A percentile compares a stretch with the other conserved stretches of the same genome.
Conservation (phyloP, 2,329 filamentous ascomycete species). For the Mariannaea elegans region DNA sequence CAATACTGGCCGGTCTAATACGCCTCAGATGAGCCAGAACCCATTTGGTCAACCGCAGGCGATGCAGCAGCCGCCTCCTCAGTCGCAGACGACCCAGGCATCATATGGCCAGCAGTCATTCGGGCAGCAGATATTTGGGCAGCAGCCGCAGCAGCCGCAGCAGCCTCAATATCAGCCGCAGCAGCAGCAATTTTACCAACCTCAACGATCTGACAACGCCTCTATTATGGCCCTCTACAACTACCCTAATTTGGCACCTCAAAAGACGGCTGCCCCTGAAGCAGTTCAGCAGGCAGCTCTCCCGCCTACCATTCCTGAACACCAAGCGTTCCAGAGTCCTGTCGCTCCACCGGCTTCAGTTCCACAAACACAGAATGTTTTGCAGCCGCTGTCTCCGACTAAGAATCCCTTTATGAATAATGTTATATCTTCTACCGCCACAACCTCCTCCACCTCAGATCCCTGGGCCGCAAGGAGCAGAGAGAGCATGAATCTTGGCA, state of each 20-base stretch:
- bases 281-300: slow-evolving; percentile 38
- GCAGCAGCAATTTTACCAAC: slow-evolving; percentile 50
- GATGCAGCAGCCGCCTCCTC: slow-evolving; percentile 21
- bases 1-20: slow-evolving; percentile 39
- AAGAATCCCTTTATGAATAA: slow-evolving; percentile 67
- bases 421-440: slow-evolving; percentile 27
- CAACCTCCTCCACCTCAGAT: slow-evolving; percentile 48
- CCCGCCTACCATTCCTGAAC: slow-evolving; percentile 42
- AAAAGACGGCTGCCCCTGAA: slow-evolving; percentile 45
- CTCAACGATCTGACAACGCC: slow-evolving; percentile 70
- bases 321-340: slow-evolving; percentile 36
- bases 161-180: slow-evolving; percentile 42
- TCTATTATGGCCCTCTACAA: slow-evolving; percentile 81
- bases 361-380: slow-evolving; percentile 40
- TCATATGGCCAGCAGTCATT: slow-evolving; percentile 39
- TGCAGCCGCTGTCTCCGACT: slow-evolving; percentile 50
- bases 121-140: slow-evolving; percentile 38
- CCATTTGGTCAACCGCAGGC: slow-evolving; percentile 39
- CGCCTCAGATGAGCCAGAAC: slow-evolving; percentile 39
- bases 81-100: slow-evolving; percentile 25
- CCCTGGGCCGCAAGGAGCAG: slow-evolving; percentile 63
- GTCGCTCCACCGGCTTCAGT: slow-evolving; percentile 35
- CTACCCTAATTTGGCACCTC: slow-evolving; percentile 62
- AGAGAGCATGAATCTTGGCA: slow-evolving; percentile 74
- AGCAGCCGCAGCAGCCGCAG: slow-evolving; percentile 34